Evolutionary conservation across 257 asterid species (phyloP), one percentile per base, ranked within the genome.

Genomic region (Misopates orontium): DNA sequence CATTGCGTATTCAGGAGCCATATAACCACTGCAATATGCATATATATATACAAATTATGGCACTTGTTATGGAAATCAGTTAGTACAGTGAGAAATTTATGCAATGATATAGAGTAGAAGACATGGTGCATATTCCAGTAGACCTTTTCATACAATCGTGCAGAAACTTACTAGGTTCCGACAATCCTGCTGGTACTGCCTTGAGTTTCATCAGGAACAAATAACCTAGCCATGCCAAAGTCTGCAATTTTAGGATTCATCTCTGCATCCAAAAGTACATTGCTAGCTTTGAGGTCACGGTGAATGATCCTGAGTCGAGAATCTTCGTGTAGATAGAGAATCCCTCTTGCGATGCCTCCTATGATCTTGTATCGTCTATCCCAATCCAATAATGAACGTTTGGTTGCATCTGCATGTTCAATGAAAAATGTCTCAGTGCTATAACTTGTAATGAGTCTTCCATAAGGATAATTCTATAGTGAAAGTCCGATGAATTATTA

Each of bases 1-100:
- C 42, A 15, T 60, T 16, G 67, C 76, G 20, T 70, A 75, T 60
- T 75, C 73, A 1, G 79, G 76, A 22, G 80, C 66, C 76, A 75
- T 75, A 41, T 75, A 75, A 18, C 76, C 73, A 10, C 75, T 75
- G 72, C 31, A 20, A 1, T n/a, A 24, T 17, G 22, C 7, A 25
- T 14, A 42, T 7, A 8, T 57, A 28, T 3, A 28, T 2, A 28
- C 36, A 28, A 28, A 7, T 2, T 28, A 28, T 28, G 36, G n/a
- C n/a, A n/a, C n/a, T n/a, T n/a, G n/a, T n/a, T n/a, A n/a, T n/a
- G n/a, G n/a, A 28, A 28, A 2, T 28, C 36, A 28, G 36, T 7
- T 28, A 7, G 36, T 28, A 7, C 3, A 7, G 3, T 28, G 3
- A 2, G 36, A 28, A 28, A 7, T 28, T 28, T 28, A 28, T 2